Conservation (phyloP, 2,329 filamentous ascomycete species). For the Macrophomina pseudophaseolina region DNA sequence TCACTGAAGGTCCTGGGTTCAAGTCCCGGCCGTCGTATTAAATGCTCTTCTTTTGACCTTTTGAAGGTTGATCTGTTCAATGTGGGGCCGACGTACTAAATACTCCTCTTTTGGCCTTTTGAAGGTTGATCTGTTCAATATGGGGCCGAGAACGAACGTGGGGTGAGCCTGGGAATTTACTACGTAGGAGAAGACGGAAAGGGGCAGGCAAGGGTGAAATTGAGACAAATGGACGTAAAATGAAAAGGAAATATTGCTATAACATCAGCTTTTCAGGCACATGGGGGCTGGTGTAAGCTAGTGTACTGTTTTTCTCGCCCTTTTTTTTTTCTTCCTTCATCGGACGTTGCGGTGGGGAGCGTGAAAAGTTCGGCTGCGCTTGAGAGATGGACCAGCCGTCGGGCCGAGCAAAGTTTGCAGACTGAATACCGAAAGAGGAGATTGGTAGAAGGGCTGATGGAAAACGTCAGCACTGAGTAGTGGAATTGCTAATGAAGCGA, state of each 20-base stretch:
- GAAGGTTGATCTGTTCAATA: not conserved
- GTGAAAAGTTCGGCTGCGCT: not conserved
- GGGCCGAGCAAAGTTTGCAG: not conserved
- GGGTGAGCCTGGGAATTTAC: too few species aligned
- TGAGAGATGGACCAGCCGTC: not conserved
- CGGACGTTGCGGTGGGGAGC: not conserved
- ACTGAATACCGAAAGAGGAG: not conserved
- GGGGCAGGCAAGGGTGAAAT: too few species aligned
- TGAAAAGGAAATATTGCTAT: too few species aligned
- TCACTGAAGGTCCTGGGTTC: conserved; percentile 26
- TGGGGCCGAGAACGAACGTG: too few species aligned
- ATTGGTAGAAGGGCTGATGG: too few species aligned
- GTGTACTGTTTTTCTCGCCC: not conserved
- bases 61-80: not conserved
- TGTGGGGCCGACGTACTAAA: not conserved
- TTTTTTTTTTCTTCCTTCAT: too few species aligned
- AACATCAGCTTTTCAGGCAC: too few species aligned
- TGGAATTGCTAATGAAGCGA: too few species aligned
- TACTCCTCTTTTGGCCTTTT: not conserved
- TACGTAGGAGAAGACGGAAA: too few species aligned
- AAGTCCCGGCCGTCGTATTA: conserved; percentile 21
- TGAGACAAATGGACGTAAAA: too few species aligned
- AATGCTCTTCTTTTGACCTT: not conserved
- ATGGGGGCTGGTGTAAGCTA: too few species aligned
- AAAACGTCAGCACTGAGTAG: too few species aligned